Conservation (phyloP, 169 alveolate genomes). For the Theileria parva region DNA sequence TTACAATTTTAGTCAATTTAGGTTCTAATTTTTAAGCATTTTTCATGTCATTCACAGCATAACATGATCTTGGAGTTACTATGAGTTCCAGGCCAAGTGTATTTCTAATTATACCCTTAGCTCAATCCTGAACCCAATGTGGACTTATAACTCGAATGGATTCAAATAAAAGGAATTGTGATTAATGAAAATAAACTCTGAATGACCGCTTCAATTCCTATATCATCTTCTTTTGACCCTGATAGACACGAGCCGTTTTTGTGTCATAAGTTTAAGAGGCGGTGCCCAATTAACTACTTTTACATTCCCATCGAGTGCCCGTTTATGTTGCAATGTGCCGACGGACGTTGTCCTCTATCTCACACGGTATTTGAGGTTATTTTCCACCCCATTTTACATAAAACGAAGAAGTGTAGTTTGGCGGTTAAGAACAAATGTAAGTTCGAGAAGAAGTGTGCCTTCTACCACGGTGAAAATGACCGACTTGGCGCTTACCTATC, state of each 20-base stretch:
- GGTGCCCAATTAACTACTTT: constrained; percentile 78
- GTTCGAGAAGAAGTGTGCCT: constrained; percentile 70
- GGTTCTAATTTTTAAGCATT: no score
- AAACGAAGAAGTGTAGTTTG: constrained; percentile 78
- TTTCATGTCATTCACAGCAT: neutral
- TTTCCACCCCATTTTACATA: constrained; percentile 83
- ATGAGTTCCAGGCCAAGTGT: neutral
- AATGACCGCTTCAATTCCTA: constrained; percentile 62
- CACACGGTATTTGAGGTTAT: constrained; percentile 81
- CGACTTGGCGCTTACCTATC: constrained; percentile 65
- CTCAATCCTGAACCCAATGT: neutral
- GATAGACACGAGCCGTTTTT: constrained; percentile 59
- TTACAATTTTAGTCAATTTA: neutral
- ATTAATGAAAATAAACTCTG: neutral
- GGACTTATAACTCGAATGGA: neutral
- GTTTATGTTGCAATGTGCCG: constrained; percentile 70
- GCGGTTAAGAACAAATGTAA: constrained; percentile 64
- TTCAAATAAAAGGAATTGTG: neutral
- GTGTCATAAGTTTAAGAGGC: constrained; percentile 70
- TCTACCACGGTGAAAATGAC: constrained; percentile 70
- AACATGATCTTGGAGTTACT: neutral
- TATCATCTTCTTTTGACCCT: constrained; percentile 66
- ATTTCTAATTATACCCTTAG: no score
- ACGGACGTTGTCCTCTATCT: constrained; percentile 81
- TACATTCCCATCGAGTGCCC: constrained; percentile 87